Evolutionary conservation across 2,329 filamentous ascomycete species (phyloP).

Genomic region (Cylindrodendrum hubeiense): DNA sequence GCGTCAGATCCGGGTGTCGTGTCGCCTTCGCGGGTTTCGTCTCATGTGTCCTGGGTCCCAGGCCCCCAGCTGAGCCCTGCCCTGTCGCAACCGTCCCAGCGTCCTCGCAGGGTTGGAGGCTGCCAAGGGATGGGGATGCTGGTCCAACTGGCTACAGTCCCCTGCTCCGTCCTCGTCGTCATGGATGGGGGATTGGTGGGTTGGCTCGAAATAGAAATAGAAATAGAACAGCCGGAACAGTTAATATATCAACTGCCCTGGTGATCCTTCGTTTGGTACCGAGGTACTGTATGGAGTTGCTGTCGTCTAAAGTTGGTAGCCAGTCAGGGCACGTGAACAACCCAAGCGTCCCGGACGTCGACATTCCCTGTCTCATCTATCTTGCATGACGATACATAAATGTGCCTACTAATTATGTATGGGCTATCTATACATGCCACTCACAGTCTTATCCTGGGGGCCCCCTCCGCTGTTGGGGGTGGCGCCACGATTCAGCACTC

Average conservation of each 20-base stretch:
- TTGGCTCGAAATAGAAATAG: conserved; percentile 27
- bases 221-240: conserved; percentile 18
- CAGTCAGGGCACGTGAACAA: conserved; percentile 13
- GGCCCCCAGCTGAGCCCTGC: neutral
- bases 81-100: neutral
- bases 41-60: conserved; percentile 37
- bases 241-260: conserved; percentile 18
- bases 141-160: conserved; percentile 12
- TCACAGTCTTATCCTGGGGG: neutral
- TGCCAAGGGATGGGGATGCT: neutral
- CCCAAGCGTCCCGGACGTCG: conserved; percentile 8
- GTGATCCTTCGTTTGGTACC: neutral
- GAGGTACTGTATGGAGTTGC: neutral
- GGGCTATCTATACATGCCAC: neutral
- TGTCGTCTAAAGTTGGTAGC: neutral
- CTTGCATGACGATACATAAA: conserved; percentile 20
- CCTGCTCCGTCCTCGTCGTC: neutral
- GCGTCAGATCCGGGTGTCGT: conserved; percentile 37
- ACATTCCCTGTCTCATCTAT: conserved; percentile 25
- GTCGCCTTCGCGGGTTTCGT: conserved; percentile 37
- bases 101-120: neutral
- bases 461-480: conserved; percentile 2
- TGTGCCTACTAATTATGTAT: neutral
- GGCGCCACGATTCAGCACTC: conserved; percentile 13
- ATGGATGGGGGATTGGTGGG: conserved; percentile 6